Base-by-base conservation (phyloP, 2,329 filamentous ascomycete species). In the Ceratocystis cacaofunesta region DNA sequence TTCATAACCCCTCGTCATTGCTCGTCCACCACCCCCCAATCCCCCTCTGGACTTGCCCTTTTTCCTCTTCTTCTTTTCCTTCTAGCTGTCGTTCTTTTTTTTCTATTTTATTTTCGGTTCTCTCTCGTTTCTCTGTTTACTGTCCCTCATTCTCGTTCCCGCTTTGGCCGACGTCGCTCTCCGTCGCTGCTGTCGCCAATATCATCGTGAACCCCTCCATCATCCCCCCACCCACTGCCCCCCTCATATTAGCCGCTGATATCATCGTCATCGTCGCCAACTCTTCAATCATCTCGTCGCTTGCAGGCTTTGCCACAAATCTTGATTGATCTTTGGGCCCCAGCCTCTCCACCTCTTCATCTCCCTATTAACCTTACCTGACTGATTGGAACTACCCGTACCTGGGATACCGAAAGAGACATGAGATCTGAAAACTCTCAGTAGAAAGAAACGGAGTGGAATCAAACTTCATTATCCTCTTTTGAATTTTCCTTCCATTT, bases 1-100 rank as follows among this genome's bases (percentile, higher is more conserved):
- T 19, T 19, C 48, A 50, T 50, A 50, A 50, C 48, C 48, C 76
- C 73, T 76, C 74, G 74, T 74, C 74, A 74, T 75, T 77, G 36
- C 76, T 77, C 80, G 30, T 43, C 52, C 57, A n/a, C 57, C 57
- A 19, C 36, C 57, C 36, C 60, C 43, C 46, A n/a, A 46, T 32
- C 28, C 36, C 57, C n/a, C 36, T 62, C 60, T 43, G 60, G 52
- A 57, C 52, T 44, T 28, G 36, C 43, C 60, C 43, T 62, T 57
- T 8, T 36, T 32, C 36, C 41, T 55, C 19, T 22, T 61, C 60
- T 36, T 41, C 62, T 32, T 48, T 46, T 25, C 30, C 61, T n/a
- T 50, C 61, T 41, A 41, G 36, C 36, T 48, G 30, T 50, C 44
- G 17, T 64, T 48, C 15, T 44, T 48, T 58, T 30, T 28, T 25